These are phyloP conservation scores for Botryosphaeria dothidea DNA, from an alignment of 2,329 filamentous ascomycete genomes.

Conservation along the genomic window DNA sequence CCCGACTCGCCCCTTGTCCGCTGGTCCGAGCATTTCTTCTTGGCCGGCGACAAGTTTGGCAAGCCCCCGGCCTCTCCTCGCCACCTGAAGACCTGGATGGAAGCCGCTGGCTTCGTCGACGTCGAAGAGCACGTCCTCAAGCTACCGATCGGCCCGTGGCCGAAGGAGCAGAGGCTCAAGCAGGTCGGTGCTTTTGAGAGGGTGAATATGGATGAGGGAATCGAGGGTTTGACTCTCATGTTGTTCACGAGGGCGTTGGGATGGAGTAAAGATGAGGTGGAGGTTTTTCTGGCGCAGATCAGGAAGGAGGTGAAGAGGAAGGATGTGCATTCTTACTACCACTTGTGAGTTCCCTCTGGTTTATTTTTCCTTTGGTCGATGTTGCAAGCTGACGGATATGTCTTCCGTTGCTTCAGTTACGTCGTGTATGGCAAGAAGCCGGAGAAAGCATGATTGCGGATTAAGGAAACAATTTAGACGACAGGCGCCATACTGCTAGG, in stretches of 20 bases:
- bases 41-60: slow-evolving; percentile 14
- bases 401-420: neutral
- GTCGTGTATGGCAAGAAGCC: neutral
- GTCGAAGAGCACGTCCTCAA: slow-evolving; percentile 31
- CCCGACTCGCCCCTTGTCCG: neutral
- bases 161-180: slow-evolving; percentile 24
- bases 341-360: neutral
- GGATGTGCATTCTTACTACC: neutral
- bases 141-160: slow-evolving; percentile 25
- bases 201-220: slow-evolving; percentile 42
- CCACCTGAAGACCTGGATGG: slow-evolving; percentile 40
- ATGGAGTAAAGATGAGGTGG: slow-evolving; percentile 45
- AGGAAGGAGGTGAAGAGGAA: slow-evolving; percentile 27
- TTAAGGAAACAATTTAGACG: no score
- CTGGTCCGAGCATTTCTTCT: neutral
- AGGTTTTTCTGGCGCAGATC: slow-evolving; percentile 35
- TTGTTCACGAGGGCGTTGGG: slow-evolving; percentile 43
- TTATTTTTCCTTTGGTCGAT: neutral
- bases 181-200: slow-evolving; percentile 29
- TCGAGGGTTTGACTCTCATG: slow-evolving; percentile 45
- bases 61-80: slow-evolving; percentile 26
- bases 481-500: no score
- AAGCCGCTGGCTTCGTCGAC: slow-evolving; percentile 45
- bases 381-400: no score
- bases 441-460: neutral